phyloP scores from a whole-genome alignment of 345 rosid species.

The Acer negundo region DNA sequence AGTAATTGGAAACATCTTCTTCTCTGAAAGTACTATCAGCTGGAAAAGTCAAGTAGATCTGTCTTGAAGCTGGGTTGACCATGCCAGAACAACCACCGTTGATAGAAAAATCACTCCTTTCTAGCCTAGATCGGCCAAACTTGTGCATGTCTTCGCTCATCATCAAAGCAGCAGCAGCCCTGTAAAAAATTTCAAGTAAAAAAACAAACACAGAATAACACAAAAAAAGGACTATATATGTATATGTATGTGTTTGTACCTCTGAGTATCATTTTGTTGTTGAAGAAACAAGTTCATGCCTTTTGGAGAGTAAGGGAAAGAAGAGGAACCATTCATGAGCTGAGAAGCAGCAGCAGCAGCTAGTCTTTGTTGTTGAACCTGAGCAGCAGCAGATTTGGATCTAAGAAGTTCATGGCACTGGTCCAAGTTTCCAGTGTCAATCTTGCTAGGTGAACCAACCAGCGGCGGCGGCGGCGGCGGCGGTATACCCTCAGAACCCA shows the following conservation, averaged over 20 bases:
- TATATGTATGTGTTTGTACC: conserved; percentile 31
- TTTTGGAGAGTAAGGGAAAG: conserved; percentile 72
- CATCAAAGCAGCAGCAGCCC: conserved; percentile 72
- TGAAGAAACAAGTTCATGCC: conserved; percentile 62
- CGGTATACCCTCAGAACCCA: conserved; percentile 31
- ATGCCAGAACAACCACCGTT: conserved; percentile 37
- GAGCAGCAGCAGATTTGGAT: conserved; percentile 66
- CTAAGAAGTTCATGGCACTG: conserved; percentile 75
- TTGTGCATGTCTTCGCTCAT: conserved; percentile 72
- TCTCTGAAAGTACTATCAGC: conserved; percentile 95
- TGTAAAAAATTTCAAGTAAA: neutral
- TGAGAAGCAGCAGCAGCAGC: conserved; percentile 49
- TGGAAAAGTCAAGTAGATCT: conserved; percentile 94
- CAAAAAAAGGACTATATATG: neutral
- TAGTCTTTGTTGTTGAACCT: conserved; percentile 60
- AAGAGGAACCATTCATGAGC: conserved; percentile 44
- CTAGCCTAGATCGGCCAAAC: conserved; percentile 73
- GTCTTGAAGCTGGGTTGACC: conserved; percentile 88
- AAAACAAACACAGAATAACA: neutral
- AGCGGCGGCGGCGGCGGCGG: neutral
- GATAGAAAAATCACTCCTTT: conserved; percentile 58
- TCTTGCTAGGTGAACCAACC: conserved; percentile 77
- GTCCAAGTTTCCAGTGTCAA: conserved; percentile 48
- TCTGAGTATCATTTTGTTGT: conserved; percentile 68
- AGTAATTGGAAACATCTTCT: conserved; percentile 86